Evolutionary conservation across 805 yeast genomes (phyloP).

Genomic region (Metschnikowia kunwiensis): DNA sequence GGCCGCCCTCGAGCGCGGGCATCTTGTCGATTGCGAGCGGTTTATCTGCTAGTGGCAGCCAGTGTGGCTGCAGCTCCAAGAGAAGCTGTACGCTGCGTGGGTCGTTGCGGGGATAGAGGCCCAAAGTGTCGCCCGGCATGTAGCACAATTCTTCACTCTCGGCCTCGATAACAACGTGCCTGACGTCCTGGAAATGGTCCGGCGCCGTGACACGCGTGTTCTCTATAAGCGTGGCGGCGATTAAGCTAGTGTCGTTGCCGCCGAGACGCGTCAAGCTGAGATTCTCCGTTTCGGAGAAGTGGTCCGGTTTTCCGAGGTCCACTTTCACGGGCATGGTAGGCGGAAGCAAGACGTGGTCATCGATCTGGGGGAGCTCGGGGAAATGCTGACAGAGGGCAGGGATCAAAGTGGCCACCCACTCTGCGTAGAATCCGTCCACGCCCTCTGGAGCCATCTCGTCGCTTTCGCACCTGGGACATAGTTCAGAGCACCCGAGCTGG

Average conservation of each 20-base stretch:
- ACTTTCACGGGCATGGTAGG: slow-evolving; percentile 23
- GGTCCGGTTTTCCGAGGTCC: neutral
- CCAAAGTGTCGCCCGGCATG: slow-evolving; percentile 77
- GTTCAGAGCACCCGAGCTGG: slow-evolving; percentile 79
- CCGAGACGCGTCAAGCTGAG: slow-evolving; percentile 12
- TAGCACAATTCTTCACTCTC: slow-evolving; percentile 34
- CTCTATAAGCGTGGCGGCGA: slow-evolving; percentile 44
- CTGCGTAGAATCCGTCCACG: slow-evolving; percentile 70
- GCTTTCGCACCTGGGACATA: slow-evolving; percentile 77
- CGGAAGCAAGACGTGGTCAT: slow-evolving; percentile 27
- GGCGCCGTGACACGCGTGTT: slow-evolving; percentile 63
- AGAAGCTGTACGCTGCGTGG: slow-evolving; percentile 60
- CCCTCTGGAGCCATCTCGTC: slow-evolving; percentile 84
- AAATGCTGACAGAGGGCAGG: slow-evolving; percentile 22
- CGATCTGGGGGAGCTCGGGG: slow-evolving; percentile 23
- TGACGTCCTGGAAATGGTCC: slow-evolving; percentile 88
- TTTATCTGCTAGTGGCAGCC: slow-evolving; percentile 70
- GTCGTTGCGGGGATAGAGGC: slow-evolving; percentile 73
- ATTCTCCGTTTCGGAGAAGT: slow-evolving; percentile 1
- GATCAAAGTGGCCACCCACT: slow-evolving; percentile 61
- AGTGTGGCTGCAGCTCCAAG: slow-evolving; percentile 61
- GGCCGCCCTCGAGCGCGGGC: slow-evolving; percentile 55
- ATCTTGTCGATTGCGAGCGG: slow-evolving; percentile 41
- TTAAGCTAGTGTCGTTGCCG: slow-evolving; percentile 8
- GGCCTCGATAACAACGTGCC: slow-evolving; percentile 50